Base-by-base conservation (phyloP, 192 early-diverging fungal species). In the Backusella tarrabulga region DNA sequence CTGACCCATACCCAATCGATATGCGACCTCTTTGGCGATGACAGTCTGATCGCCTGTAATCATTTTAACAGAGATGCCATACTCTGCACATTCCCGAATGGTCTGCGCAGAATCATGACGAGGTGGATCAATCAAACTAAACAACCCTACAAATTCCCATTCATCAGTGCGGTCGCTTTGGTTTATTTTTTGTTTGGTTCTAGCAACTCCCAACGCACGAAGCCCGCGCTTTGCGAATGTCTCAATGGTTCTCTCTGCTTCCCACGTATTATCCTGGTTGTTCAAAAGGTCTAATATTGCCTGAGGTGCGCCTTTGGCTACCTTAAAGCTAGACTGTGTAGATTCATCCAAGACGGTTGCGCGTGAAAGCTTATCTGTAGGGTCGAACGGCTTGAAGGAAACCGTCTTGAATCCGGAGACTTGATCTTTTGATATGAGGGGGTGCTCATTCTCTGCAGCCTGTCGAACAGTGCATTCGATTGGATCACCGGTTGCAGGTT, bases 21-120 rank as follows among this genome's bases (percentile, higher is more conserved):
- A 79, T 1, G 93, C 89, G 14, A 94, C 88, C 66, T 88, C 91
- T 83, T 92, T 92, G 34, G 88, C 93, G 81, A 93, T 93, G 46
- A 91, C 88, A 19, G 84, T 84, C 74, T 93, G 93, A 76, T 94
- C 93, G 29, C 93, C 93, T n/a, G 93, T 94, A 60, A 94, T 91
- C 93, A 94, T 93, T 77, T 94, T 94, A 75, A 93, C 90, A 0
- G 83, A 76, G 46, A 94, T 86, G 67, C 93, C 93, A 78, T 90
- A 87, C 38, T 83, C 73, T 23, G 83, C 52, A 76, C 92, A 93
- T 54, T 91, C 90, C 26, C 70, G 71, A 76, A 94, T 93, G 23
- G 93, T 94, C 0, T 81, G 73, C 1, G 87, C 91, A 56, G 92
- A 92, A 73, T 92, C 92, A 23, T 87, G 85, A 21, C 91, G 82